Conservation (phyloP, 306 rosid species). For the Biancaea sappan region DNA sequence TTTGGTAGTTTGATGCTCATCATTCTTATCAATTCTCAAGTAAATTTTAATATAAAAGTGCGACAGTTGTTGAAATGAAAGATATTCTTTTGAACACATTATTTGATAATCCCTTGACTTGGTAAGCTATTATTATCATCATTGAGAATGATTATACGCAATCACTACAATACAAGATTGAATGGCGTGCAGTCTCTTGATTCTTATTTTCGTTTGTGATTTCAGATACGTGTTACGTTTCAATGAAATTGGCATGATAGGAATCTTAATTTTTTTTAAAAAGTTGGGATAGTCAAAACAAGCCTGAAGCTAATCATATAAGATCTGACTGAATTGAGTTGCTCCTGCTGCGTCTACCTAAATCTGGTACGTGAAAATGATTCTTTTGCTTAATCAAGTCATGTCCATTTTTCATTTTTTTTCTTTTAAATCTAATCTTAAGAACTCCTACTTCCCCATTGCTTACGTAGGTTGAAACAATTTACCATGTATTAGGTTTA, state of each 20-base stretch:
- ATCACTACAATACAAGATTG: not conserved
- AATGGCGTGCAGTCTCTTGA: not conserved
- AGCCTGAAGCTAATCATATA: not conserved
- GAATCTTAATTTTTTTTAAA: not conserved
- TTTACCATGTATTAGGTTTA: too few species aligned
- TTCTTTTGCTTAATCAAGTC: not conserved
- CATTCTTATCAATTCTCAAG: constrained; percentile 13
- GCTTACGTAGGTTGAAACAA: too few species aligned
- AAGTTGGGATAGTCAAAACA: not conserved
- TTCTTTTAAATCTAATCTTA: too few species aligned
- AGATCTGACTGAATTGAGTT: not conserved
- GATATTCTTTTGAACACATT: constrained; percentile 6
- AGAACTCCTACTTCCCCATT: too few species aligned
- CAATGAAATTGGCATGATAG: not conserved
- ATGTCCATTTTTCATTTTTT: too few species aligned
- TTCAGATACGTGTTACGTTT: not conserved
- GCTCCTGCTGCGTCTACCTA: not conserved
- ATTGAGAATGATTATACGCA: not conserved
- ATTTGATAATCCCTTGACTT: not conserved
- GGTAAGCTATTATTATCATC: not conserved
- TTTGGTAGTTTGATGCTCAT: constrained; percentile 1
- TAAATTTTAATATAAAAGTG: constrained; percentile 3
- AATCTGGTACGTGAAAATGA: too few species aligned
- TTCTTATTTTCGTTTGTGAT: not conserved
- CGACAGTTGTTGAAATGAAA: not conserved